These are phyloP conservation scores for Actinomucor elegans DNA, from an alignment of 371 early-diverging fungal genomes.

Conservation along the genomic window DNA sequence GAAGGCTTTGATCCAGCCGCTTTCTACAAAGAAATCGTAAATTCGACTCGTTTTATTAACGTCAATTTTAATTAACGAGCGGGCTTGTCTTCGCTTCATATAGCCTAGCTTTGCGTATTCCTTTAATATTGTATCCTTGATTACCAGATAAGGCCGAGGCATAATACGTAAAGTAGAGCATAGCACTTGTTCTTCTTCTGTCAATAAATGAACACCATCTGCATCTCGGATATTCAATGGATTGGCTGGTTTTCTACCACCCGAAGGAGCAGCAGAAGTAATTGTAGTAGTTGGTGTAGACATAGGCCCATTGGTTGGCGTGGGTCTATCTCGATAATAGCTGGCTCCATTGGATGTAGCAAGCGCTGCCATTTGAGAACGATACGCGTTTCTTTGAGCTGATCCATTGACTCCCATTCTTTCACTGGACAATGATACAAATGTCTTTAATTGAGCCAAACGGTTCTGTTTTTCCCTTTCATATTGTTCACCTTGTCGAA, in stretches of 20 bases:
- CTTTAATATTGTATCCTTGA: constrained; percentile 86
- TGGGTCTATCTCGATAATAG: constrained; percentile 33
- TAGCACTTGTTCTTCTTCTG: constrained; percentile 74
- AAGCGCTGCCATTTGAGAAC: constrained; percentile 28
- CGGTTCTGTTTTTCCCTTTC: constrained; percentile 59
- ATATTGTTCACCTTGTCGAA: constrained; percentile 75
- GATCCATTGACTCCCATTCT: constrained; percentile 22
- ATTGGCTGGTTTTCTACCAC: constrained; percentile 57
- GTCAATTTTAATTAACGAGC: constrained; percentile 85
- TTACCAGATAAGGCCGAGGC: constrained; percentile 84
- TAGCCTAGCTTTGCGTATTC: constrained; percentile 78
- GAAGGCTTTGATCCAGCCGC: constrained; percentile 82
- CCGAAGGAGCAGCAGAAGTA: constrained; percentile 31
- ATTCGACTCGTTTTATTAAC: constrained; percentile 82
- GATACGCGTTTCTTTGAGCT: constrained; percentile 21
- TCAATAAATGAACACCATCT: constrained; percentile 86
- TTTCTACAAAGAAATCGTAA: constrained; percentile 88
- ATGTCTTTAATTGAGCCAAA: constrained; percentile 39
- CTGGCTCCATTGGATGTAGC: constrained; percentile 21
- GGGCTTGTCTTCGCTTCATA: constrained; percentile 73
- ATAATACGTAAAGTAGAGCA: constrained; percentile 83
- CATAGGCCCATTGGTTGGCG: background rate
- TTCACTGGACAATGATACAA: constrained; percentile 42
- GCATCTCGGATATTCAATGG: constrained; percentile 79
- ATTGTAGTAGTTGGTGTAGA: constrained; percentile 16